These are phyloP conservation scores for Erigeron philadelphicus DNA, from an alignment of 140 eudicot genomes.

Conservation along the genomic window DNA sequence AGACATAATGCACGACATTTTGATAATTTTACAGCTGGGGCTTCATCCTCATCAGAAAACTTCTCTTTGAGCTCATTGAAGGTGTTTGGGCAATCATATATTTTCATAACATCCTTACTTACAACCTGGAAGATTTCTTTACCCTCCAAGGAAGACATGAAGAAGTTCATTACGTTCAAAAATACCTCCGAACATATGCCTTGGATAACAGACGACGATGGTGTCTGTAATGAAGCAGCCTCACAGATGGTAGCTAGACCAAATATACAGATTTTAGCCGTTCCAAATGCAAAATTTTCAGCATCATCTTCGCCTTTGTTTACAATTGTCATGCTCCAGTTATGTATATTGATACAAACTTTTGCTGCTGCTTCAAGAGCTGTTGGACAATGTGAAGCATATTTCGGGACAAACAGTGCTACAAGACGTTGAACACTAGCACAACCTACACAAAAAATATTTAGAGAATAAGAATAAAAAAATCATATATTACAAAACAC, in stretches of 20 bases:
- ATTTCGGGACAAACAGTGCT: conserved; percentile 71
- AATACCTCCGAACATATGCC: conserved; percentile 80
- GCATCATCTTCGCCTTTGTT: conserved; percentile 52
- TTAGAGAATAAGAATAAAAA: conserved; percentile 6
- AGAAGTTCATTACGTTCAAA: conserved; percentile 50
- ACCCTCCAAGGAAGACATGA: conserved; percentile 62
- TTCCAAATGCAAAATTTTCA: conserved; percentile 58
- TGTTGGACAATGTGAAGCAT: conserved; percentile 74
- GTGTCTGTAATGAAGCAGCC: conserved; percentile 61
- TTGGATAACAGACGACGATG: conserved; percentile 62
- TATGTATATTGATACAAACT: conserved; percentile 71
- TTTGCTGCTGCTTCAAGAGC: conserved; percentile 93
- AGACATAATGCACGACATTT: conserved; percentile 53
- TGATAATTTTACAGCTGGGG: conserved; percentile 43
- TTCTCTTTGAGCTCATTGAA: conserved; percentile 43
- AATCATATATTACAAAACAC: background rate
- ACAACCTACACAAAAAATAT: conserved; percentile 56
- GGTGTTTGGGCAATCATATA: conserved; percentile 36
- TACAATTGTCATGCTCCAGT: conserved; percentile 49
- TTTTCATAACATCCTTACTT: conserved; percentile 46
- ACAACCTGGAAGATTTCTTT: conserved; percentile 59
- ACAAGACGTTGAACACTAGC: conserved; percentile 69
- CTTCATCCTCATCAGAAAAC: conserved; percentile 42
- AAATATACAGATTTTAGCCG: conserved; percentile 60
- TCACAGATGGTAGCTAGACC: conserved; percentile 75